Evolutionary conservation across 139 green algal genomes (phyloP).

Genomic region (Micractinium conductrix): DNA sequence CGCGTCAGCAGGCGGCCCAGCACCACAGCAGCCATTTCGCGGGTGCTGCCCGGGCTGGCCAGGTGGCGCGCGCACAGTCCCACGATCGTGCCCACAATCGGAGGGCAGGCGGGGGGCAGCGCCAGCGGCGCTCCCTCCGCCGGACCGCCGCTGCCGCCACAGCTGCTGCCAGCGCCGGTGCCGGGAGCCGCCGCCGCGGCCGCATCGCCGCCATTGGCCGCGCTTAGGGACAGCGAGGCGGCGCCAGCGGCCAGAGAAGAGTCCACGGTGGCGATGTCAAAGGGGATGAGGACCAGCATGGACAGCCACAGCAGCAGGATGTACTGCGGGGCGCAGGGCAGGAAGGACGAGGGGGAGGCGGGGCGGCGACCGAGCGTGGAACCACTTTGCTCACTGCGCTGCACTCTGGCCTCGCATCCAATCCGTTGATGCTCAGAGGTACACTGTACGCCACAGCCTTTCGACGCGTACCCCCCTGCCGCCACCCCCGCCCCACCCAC

Average conservation of each 20-base stretch:
- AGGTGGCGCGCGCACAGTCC: constrained; percentile 73
- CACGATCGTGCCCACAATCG: constrained; percentile 70
- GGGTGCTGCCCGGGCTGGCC: constrained; percentile 59
- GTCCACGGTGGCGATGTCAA: constrained; percentile 91
- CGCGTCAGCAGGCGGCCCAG: constrained; percentile 89
- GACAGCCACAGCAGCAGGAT: constrained; percentile 96
- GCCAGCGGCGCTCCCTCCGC: neutral
- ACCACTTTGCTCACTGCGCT: too few relatives aligned
- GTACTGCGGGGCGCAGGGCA: constrained; percentile 46
- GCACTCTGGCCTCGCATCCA: too few relatives aligned
- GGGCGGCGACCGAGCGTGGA: too few relatives aligned
- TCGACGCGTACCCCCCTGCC: too few relatives aligned
- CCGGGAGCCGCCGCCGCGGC: neutral
- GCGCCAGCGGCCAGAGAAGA: constrained; percentile 30
- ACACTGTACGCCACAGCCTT: too few relatives aligned
- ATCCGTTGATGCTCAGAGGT: too few relatives aligned
- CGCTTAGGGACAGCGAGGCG: neutral
- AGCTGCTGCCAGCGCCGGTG: neutral
- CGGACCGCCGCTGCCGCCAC: neutral
- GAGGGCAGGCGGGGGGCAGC: constrained; percentile 41
- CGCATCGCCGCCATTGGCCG: neutral
- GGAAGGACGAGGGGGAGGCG: constrained; percentile 4
- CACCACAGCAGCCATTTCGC: constrained; percentile 87
- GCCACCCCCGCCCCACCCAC: neutral
- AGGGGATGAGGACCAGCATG: constrained; percentile 92